These are phyloP conservation scores for Tulasnella sp. DNA, from an alignment of 768 basidiomycete genomes.

Conservation along the genomic window DNA sequence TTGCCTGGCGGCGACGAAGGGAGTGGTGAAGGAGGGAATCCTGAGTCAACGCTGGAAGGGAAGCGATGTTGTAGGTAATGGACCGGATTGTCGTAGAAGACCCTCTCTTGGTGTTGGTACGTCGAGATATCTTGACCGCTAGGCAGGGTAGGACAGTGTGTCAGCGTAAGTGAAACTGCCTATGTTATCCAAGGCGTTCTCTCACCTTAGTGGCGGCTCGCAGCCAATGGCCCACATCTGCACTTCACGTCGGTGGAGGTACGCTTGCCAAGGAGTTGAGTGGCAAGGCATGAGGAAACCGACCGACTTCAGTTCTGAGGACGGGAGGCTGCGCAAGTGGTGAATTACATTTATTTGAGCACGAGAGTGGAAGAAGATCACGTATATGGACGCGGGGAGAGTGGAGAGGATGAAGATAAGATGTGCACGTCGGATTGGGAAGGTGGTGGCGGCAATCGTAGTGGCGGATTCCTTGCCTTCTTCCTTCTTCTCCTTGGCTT, in stretches of 20 bases:
- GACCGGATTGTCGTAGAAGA: slow-evolving; percentile 72
- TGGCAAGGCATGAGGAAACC: slow-evolving; percentile 96
- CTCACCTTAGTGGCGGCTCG: slow-evolving; percentile 85
- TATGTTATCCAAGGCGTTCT: slow-evolving; percentile 28
- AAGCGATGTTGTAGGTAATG: slow-evolving; percentile 65
- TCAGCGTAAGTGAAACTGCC: slow-evolving; percentile 22
- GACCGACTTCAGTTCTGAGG: slow-evolving; percentile 50
- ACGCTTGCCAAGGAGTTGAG: slow-evolving; percentile 88
- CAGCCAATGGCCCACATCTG: slow-evolving; percentile 85
- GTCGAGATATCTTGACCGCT: slow-evolving; percentile 51
- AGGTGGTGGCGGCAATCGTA: slow-evolving; percentile 27
- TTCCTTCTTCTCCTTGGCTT: slow-evolving; percentile 22
- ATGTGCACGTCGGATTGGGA: slow-evolving; percentile 40
- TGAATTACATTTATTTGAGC: slow-evolving; percentile 75
- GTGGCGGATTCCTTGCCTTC: slow-evolving; percentile 1
- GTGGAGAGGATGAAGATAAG: slow-evolving; percentile 45
- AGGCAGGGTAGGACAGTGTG: slow-evolving; percentile 18
- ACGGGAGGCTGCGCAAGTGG: slow-evolving; percentile 57
- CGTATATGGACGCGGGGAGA: slow-evolving; percentile 62
- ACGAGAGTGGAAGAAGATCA: slow-evolving; percentile 68
- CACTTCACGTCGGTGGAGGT: slow-evolving; percentile 70
- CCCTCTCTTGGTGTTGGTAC: slow-evolving; percentile 76
- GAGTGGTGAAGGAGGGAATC: slow-evolving; percentile 61
- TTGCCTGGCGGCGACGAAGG: slow-evolving; percentile 35
- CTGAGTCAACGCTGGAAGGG: slow-evolving; percentile 55